phyloP scores from a whole-genome alignment of 1,139 yeast species.

The Yamadazyma trypodendri region DNA sequence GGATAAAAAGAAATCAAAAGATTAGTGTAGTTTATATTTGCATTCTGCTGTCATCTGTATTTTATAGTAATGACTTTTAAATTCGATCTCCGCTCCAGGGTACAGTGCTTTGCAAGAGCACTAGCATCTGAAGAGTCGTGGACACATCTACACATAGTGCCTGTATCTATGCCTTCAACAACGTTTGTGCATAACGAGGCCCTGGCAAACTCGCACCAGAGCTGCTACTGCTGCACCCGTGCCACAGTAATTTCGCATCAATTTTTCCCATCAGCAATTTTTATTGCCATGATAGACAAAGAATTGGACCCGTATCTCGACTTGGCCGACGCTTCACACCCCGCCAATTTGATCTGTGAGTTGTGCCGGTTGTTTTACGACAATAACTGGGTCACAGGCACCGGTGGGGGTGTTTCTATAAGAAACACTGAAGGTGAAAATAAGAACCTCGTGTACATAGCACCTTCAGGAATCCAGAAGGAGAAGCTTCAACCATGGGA shows the following conservation, averaged over 20 bases:
- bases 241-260: background rate
- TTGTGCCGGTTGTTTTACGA: constrained; percentile 74
- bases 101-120: background rate
- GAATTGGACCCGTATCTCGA: constrained; percentile 11
- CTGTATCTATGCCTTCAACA: too few relatives aligned
- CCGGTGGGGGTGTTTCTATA: constrained; percentile 93
- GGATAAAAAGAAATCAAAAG: constrained; percentile 27
- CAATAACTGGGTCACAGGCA: constrained; percentile 92
- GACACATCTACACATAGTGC: too few relatives aligned
- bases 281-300: background rate
- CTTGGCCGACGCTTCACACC: constrained; percentile 50
- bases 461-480: constrained; percentile 95
- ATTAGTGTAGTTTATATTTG: constrained; percentile 5
- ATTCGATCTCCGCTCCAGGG: too few relatives aligned
- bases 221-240: too few relatives aligned
- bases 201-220: too few relatives aligned
- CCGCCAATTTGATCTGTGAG: constrained; percentile 83
- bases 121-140: too few relatives aligned
- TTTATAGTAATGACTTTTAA: too few relatives aligned
- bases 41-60: constrained; percentile 4
- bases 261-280: background rate
- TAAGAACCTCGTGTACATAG: constrained; percentile 62
- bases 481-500: constrained; percentile 82
- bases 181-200: too few relatives aligned
- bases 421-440: constrained; percentile 50